Evolutionary conservation across 129 eudicot species (phyloP), one percentile per base, ranked within the genome.

Genomic region (Chrysanthemum makinoi): DNA sequence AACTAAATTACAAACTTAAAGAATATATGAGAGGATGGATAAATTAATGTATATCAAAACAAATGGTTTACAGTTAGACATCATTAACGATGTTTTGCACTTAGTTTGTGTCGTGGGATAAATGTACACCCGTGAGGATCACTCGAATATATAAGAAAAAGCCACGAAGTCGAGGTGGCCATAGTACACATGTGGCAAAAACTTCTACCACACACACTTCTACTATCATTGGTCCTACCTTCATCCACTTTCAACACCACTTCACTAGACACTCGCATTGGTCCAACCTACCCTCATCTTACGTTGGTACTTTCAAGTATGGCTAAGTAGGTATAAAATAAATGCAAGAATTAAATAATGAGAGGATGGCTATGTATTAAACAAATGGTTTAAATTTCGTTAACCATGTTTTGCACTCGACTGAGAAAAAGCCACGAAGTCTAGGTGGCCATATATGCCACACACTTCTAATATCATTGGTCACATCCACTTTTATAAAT

Each of bases 351-450:
- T 33, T 33, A 33, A 33, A 33, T 6, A 33, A 33, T 33, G 39
- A 33, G 24, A 33, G 6, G 39, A 33, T 5, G 39, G 5, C 4
- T 33, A 33, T 33, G 39, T 33, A 33, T 33, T 0, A 33, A 33
- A 33, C 39, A 33, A 33, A 33, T 33, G 6, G 39, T 4, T 33
- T 33, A 33, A 0, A 33, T 5, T 5, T 3, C 39, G 5, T 33
- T 33, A 33, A 33, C 39, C 6, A 33, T 3, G 39, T 33, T 33
- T 33, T 33, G 39, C 5, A 24, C 81, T 78, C 79, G 90, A 83
- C 74, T 66, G 79, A 78, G 80, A 66, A 78, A 19, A 75, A 43
- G 95, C 95, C 95, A 85, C 95, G 95, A 75, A 81, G 65, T 50
- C 62, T 13, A 43, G 46, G 56, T 48, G 0, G 15, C 10, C 22